These are phyloP conservation scores for Sistotremastrum suecicum DNA, from an alignment of 768 basidiomycete genomes.

Conservation along the genomic window DNA sequence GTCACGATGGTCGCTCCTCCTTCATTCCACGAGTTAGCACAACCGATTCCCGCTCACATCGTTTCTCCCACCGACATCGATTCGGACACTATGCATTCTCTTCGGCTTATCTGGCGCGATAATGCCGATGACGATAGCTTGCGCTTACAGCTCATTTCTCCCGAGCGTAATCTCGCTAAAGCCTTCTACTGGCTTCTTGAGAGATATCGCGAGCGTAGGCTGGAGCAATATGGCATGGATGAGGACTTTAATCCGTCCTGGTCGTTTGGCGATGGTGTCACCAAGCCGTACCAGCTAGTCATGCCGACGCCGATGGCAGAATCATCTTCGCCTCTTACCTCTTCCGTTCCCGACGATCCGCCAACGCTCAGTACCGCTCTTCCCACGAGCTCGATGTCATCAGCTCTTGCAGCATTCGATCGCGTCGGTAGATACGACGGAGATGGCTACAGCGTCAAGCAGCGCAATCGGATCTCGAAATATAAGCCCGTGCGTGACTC, in stretches of 20 bases:
- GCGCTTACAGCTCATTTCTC: constrained; percentile 51
- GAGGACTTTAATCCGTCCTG: not conserved
- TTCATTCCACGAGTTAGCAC: constrained; percentile 51
- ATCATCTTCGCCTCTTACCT: no score
- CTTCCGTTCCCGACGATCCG: not conserved
- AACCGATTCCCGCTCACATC: constrained; percentile 50
- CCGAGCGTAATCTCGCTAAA: constrained; percentile 64
- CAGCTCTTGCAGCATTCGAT: not conserved
- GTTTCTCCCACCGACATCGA: constrained; percentile 62
- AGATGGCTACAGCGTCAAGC: no score
- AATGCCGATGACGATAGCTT: constrained; percentile 48
- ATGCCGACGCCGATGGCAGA: not conserved
- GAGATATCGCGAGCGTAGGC: constrained; percentile 53
- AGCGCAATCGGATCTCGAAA: no score
- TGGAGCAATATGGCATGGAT: constrained; percentile 35
- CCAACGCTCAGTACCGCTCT: not conserved
- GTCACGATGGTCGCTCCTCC: constrained; percentile 39
- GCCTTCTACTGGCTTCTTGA: constrained; percentile 79
- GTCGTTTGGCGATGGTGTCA: not conserved
- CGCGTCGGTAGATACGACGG: no score
- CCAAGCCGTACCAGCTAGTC: constrained; percentile 1
- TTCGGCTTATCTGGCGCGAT: constrained; percentile 75
- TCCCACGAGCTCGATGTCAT: constrained; percentile 1
- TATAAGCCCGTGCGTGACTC: no score
- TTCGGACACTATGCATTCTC: constrained; percentile 58